Percentiles rank a stretch among this genome's conserved stretches.
phyloP scores from a whole-genome alignment of 2,329 filamentous ascomycete genomes.

The Aspergillus quadrilineatus region DNA sequence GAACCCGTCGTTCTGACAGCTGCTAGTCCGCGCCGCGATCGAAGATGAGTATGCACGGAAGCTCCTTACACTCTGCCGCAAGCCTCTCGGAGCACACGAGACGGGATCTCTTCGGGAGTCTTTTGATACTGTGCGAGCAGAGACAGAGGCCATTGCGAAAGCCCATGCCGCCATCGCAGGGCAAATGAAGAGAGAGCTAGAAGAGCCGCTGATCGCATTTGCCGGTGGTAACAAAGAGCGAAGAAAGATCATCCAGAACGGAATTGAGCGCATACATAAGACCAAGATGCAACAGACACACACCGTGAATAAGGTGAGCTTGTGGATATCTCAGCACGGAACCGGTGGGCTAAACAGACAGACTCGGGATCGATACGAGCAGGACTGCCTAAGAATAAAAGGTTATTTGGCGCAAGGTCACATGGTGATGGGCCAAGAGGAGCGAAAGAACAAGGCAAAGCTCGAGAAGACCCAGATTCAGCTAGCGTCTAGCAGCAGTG shows the following conservation, averaged over 20 bases:
- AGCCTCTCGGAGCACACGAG: slow-evolving; percentile 85
- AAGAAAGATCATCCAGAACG: slow-evolving; percentile 90
- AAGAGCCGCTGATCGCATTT: slow-evolving; percentile 90
- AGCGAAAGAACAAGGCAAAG: slow-evolving; percentile 98
- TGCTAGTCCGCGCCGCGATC: slow-evolving; percentile 77
- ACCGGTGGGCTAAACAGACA: slow-evolving; percentile 33
- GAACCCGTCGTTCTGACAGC: slow-evolving; percentile 9
- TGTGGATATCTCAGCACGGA: not conserved
- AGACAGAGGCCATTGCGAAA: slow-evolving; percentile 91
- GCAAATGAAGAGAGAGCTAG: slow-evolving; percentile 94
- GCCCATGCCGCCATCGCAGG: slow-evolving; percentile 84
- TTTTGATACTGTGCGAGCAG: slow-evolving; percentile 80
- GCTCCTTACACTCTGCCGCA: slow-evolving; percentile 78
- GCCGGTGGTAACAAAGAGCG: slow-evolving; percentile 94
- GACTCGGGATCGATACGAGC: slow-evolving; percentile 91
- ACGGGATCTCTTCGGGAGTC: slow-evolving; percentile 78
- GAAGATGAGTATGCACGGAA: slow-evolving; percentile 97
- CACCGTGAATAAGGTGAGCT: slow-evolving; percentile 79
- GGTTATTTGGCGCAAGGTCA: slow-evolving; percentile 97
- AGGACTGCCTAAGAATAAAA: slow-evolving; percentile 97
- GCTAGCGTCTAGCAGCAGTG: slow-evolving; percentile 82
- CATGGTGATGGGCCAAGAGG: slow-evolving; percentile 99
- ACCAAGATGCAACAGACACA: slow-evolving; percentile 89
- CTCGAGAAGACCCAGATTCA: slow-evolving; percentile 98
- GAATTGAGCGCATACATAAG: slow-evolving; percentile 92